Evolutionary conservation across 2,329 filamentous ascomycete species (phyloP).

Genomic region (Diatrype stigma): DNA sequence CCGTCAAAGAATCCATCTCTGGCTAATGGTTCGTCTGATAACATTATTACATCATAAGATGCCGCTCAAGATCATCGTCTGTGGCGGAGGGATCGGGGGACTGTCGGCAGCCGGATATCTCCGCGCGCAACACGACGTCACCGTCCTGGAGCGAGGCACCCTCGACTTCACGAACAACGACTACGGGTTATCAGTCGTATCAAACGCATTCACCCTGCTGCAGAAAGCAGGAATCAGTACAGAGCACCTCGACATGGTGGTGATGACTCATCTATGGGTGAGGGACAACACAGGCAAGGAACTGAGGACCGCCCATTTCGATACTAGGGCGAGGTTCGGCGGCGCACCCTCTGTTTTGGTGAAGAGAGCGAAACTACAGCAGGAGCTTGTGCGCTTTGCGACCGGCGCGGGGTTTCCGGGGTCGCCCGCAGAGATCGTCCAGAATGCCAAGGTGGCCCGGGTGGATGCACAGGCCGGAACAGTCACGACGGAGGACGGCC

Average conservation of each 20-base stretch:
- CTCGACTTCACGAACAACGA: slow-evolving; percentile 14
- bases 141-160: slow-evolving; percentile 17
- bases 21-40: not conserved
- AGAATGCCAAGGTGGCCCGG: slow-evolving; percentile 16
- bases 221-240: slow-evolving; percentile 14
- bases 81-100: slow-evolving; percentile 19
- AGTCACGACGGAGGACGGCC: slow-evolving; percentile 16
- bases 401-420: slow-evolving; percentile 12
- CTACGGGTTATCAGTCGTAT: slow-evolving; percentile 17
- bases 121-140: slow-evolving; percentile 18
- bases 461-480: slow-evolving; percentile 16
- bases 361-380: slow-evolving; percentile 15
- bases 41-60: slow-evolving; percentile 4
- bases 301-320: slow-evolving; percentile 13
- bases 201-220: slow-evolving; percentile 17
- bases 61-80: slow-evolving; percentile 18
- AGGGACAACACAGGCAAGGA: slow-evolving; percentile 13
- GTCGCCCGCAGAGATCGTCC: slow-evolving; percentile 8
- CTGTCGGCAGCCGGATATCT: slow-evolving; percentile 20
- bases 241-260: slow-evolving; percentile 15
- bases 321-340: slow-evolving; percentile 14
- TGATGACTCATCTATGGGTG: slow-evolving; percentile 17
- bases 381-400: slow-evolving; percentile 16
- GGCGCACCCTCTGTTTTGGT: slow-evolving; percentile 14
- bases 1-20: too few species aligned